Percentiles rank a stretch among this genome's conserved stretches.
Conservation (phyloP, 495 filamentous ascomycete genomes). For the Cudoniella acicularis region DNA sequence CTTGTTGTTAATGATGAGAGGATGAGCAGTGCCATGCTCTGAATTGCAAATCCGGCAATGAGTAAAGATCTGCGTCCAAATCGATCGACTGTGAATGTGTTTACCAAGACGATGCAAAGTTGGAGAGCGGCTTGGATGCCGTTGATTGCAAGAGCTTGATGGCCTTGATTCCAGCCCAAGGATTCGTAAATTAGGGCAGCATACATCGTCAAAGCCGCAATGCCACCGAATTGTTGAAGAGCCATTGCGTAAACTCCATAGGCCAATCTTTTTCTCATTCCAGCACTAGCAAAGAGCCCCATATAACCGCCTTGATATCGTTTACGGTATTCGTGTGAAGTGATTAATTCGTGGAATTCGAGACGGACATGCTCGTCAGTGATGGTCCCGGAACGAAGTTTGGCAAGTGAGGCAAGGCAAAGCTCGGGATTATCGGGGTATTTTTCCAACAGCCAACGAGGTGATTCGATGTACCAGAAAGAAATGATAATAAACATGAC, state of each 20-base stretch:
- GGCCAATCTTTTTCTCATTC: conserved; percentile 33
- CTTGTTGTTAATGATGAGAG: conserved; percentile 32
- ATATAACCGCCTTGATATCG: conserved; percentile 30
- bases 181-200: conserved; percentile 36
- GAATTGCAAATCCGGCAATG: conserved; percentile 33
- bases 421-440: conserved; percentile 33
- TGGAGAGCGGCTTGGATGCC: conserved; percentile 36
- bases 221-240: conserved; percentile 27
- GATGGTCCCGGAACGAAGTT: conserved; percentile 28
- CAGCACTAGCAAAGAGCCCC: conserved; percentile 29
- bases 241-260: conserved; percentile 35
- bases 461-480: conserved; percentile 36
- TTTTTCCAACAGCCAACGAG: conserved; percentile 32
- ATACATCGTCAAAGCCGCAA: conserved; percentile 32
- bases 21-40: conserved; percentile 30
- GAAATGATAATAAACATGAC: conserved; percentile 32
- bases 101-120: conserved; percentile 35
- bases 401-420: conserved; percentile 27
- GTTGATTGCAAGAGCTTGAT: conserved; percentile 34
- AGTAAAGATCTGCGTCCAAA: conserved; percentile 33
- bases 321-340: conserved; percentile 31
- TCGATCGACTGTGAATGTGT: conserved; percentile 37
- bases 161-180: conserved; percentile 34
- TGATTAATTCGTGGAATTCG: conserved; percentile 36
- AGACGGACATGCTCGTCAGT: conserved; percentile 29